phyloP scores from a whole-genome alignment of 345 rosid species.

The Corchorus olitorius region DNA sequence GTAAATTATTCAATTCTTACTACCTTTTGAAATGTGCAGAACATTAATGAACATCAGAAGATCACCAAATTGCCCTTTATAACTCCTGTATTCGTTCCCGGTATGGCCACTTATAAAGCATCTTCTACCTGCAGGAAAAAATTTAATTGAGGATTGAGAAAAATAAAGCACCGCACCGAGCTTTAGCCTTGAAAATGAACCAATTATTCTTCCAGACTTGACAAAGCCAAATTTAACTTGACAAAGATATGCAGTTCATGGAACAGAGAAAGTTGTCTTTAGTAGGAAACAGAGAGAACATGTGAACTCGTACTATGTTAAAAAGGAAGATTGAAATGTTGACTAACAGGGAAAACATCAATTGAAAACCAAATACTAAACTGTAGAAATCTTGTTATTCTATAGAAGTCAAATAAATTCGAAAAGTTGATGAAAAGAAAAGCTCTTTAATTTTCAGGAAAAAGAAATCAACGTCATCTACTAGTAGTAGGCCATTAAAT shows the following conservation, averaged over 20 bases:
- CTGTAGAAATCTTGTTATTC: conserved; percentile 5
- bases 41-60: conserved; percentile 13
- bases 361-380: neutral
- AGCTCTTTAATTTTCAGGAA: neutral
- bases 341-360: neutral
- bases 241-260: neutral
- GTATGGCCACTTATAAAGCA: neutral
- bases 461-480: neutral
- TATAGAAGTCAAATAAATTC: neutral
- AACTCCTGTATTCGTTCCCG: neutral
- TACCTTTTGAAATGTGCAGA: conserved; percentile 15
- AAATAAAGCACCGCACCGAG: neutral
- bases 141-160: neutral
- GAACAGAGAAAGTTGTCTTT: conserved; percentile 4
- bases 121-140: neutral
- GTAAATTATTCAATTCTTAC: conserved; percentile 6
- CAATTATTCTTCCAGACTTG: neutral
- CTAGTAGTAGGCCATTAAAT: no score
- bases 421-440: neutral
- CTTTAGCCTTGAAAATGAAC: neutral
- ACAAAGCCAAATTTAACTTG: neutral
- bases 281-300: neutral
- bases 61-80: conserved; percentile 12
- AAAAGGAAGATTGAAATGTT: neutral
- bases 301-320: neutral